Conservation (phyloP, 1,139 yeast genomes). For the Lodderomyces orthopsilosis region DNA sequence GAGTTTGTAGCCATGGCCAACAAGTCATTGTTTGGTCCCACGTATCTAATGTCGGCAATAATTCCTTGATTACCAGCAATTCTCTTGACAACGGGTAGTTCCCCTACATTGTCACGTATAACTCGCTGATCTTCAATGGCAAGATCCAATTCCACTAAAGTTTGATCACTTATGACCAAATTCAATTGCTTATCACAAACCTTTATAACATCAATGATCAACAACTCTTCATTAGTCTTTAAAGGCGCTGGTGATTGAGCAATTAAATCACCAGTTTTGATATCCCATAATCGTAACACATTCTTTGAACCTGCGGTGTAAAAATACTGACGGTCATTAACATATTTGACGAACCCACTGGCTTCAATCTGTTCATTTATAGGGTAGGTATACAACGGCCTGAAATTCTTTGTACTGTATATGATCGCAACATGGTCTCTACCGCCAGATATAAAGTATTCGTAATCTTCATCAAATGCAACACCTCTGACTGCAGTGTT, state of each 20-base stretch:
- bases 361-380: constrained; percentile 78
- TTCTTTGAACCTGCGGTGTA: constrained; percentile 86
- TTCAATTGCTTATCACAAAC: constrained; percentile 22
- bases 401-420: constrained; percentile 54
- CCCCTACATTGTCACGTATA: constrained; percentile 17
- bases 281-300: constrained; percentile 60
- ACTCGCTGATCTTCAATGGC: constrained; percentile 15
- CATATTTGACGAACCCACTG: constrained; percentile 55
- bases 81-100: constrained; percentile 46
- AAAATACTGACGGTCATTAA: constrained; percentile 34
- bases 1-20: constrained; percentile 92
- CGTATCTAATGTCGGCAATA: constrained; percentile 80
- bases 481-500: constrained; percentile 84
- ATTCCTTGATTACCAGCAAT: constrained; percentile 96
- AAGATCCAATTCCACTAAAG: constrained; percentile 56
- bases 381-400: constrained; percentile 65
- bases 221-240: constrained; percentile 64
- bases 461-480: constrained; percentile 56
- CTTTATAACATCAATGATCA: constrained; percentile 56
- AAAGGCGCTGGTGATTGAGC: constrained; percentile 51
- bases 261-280: constrained; percentile 33
- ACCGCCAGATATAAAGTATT: constrained; percentile 73
- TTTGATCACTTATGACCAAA: constrained; percentile 78
- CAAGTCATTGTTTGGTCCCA: constrained; percentile 56
- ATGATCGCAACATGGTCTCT: constrained; percentile 78